These are phyloP conservation scores for Diaporthe citri DNA, from an alignment of 2,329 filamentous ascomycete genomes.

Conservation along the genomic window DNA sequence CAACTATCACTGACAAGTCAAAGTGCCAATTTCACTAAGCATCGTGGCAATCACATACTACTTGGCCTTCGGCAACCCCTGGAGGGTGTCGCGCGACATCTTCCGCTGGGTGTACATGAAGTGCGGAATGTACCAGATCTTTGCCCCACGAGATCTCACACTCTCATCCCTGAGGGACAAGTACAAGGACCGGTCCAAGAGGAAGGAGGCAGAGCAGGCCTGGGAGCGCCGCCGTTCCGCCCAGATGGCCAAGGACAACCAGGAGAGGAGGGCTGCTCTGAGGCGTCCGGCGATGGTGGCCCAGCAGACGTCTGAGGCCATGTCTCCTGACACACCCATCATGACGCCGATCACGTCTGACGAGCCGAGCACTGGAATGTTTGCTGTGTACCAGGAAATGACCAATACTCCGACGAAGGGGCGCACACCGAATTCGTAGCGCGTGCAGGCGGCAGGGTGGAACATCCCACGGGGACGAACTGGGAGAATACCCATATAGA, in stretches of 20 bases:
- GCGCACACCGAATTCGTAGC: background rate
- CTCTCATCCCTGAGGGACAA: slow-evolving; percentile 10
- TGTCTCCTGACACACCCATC: slow-evolving; percentile 27
- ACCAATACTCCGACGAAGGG: background rate
- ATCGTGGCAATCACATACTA: slow-evolving; percentile 40
- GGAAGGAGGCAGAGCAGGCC: slow-evolving; percentile 32
- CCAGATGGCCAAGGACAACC: slow-evolving; percentile 38
- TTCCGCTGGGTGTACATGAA: slow-evolving; percentile 39
- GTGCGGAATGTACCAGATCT: slow-evolving; percentile 39
- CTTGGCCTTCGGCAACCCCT: slow-evolving; percentile 37
- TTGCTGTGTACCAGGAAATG: slow-evolving; percentile 38
- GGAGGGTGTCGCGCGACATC: slow-evolving; percentile 33
- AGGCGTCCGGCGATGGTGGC: slow-evolving; percentile 31
- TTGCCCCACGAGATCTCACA: slow-evolving; percentile 26
- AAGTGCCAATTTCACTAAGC: slow-evolving; percentile 35
- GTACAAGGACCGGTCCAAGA: slow-evolving; percentile 17
- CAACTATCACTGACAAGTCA: fast-evolving
- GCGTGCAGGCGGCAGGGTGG: too few species aligned
- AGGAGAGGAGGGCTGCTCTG: slow-evolving; percentile 34
- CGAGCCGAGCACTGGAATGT: slow-evolving; percentile 33
- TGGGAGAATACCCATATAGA: background rate
- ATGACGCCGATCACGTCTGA: background rate
- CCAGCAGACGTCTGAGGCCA: background rate
- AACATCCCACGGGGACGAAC: too few species aligned
- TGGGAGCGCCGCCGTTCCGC: slow-evolving; percentile 38